Base-by-base conservation (phyloP, 2,329 filamentous ascomycete genomes). In the Colletotrichum sidae region DNA sequence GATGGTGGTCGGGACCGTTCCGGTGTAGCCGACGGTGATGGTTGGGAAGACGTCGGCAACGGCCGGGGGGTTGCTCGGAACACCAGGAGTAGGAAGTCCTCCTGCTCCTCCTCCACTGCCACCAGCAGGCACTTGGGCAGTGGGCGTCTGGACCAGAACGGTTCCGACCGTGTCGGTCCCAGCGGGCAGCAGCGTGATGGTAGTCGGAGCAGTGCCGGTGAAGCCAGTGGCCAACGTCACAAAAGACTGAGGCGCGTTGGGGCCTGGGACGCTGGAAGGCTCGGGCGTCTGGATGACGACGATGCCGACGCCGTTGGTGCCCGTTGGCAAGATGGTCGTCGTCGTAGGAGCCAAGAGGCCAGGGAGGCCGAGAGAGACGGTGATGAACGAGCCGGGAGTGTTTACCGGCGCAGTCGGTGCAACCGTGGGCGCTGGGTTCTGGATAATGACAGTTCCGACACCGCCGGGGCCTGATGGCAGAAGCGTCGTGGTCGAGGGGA, bases 201-300 rank as follows among this genome's bases (percentile, higher is more conserved):
- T 53, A 6, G 39, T 35, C 12, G 56, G 39, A n/a, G 38, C 34
- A 15, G 47, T 53, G 10, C 56, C 56, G 6, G 45, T 42, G 12
- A 51, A 59, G 10, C 49, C 56, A 6, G 47, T 53, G 6, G 41
- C 38, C 15, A 60, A 17, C 12, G 56, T 60, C 34, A 60, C 34
- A 34, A 51, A 60, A 17, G 46, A 45, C 38, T n/a, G 35, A 13
- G 56, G 47, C n/a, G n/a, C 34, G 39, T 60, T 60, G 9, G 33
- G 37, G 35, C 56, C 47, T 1, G 49, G 33, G 4, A 58, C 6
- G 34, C 33, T 50, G 33, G 50, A 33, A 8, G 35, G 37, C 3
- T 25, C 46, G 2, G 57, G 62, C 17, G 63, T 62, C 53, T 66
- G 58, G 2, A 66, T n/a, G 39, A 66, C n/a, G 11, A 66, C 63